phyloP scores from a whole-genome alignment of 2,329 filamentous ascomycete species.

The Colletotrichum melonis region DNA sequence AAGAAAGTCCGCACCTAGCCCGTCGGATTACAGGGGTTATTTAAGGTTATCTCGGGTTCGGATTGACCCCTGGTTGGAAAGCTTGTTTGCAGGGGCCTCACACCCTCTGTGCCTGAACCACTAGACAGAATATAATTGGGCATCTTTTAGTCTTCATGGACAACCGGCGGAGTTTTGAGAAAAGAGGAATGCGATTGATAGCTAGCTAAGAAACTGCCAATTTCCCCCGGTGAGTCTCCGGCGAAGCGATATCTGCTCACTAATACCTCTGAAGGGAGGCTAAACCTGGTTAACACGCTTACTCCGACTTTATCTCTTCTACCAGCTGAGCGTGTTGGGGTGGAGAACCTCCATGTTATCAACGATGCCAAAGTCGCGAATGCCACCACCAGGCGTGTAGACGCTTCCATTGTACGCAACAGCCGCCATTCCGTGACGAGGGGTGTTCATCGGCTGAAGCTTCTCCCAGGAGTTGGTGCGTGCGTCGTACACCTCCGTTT shows the following conservation, averaged over 20 bases:
- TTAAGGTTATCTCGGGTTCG: background rate
- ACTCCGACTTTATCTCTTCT: background rate
- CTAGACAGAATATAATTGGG: background rate
- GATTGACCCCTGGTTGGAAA: background rate
- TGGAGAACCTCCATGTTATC: background rate
- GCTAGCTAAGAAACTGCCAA: background rate
- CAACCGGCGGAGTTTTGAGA: background rate
- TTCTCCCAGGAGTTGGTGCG: background rate
- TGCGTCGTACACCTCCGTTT: conserved; percentile 11
- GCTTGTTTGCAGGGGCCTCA: background rate
- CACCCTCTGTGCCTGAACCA: background rate
- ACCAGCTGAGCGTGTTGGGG: background rate
- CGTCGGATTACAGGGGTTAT: background rate
- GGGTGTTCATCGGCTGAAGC: background rate
- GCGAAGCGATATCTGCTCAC: no score
- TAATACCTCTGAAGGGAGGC: no score
- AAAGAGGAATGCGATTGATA: background rate
- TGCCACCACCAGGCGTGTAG: background rate
- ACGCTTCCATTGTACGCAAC: background rate
- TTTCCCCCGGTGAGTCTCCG: background rate
- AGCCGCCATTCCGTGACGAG: background rate
- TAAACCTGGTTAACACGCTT: no score
- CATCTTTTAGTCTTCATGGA: background rate
- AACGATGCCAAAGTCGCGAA: background rate
- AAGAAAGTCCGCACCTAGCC: background rate